Percentiles rank a stretch among this genome's conserved stretches.
phyloP scores from a whole-genome alignment of 2,329 filamentous ascomycete genomes.

The Huntiella moniliformis region DNA sequence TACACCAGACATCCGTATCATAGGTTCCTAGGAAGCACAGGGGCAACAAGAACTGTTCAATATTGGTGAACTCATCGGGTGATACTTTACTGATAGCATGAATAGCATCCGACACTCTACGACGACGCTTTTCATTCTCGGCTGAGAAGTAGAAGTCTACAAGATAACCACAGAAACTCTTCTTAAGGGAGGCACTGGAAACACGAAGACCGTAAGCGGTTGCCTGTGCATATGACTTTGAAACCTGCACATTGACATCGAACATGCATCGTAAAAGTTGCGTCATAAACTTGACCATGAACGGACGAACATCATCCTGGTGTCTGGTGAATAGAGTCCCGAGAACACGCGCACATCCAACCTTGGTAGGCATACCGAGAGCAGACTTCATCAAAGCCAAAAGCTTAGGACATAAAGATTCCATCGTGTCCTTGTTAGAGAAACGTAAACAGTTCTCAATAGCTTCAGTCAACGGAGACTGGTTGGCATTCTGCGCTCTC shows the following conservation, averaged over 20 bases:
- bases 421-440: slow-evolving; percentile 62
- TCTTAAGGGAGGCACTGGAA: slow-evolving; percentile 29
- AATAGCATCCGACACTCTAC: slow-evolving; percentile 67
- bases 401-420: slow-evolving; percentile 49
- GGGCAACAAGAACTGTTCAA: slow-evolving; percentile 59
- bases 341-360: slow-evolving; percentile 72
- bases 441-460: slow-evolving; percentile 78
- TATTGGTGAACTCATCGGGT: slow-evolving; percentile 65
- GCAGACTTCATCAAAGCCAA: slow-evolving; percentile 68
- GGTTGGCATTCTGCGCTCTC: slow-evolving; percentile 61
- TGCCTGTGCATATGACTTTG: slow-evolving; percentile 68
- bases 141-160: slow-evolving; percentile 62
- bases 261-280: slow-evolving; percentile 64
- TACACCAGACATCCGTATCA: slow-evolving; percentile 63
- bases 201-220: slow-evolving; percentile 65
- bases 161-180: slow-evolving; percentile 32
- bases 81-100: slow-evolving; percentile 70
- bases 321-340: slow-evolving; percentile 71
- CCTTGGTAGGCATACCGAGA: slow-evolving; percentile 82
- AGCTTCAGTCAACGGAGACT: slow-evolving; percentile 78
- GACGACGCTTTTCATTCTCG: slow-evolving; percentile 56
- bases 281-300: slow-evolving; percentile 58
- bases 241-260: slow-evolving; percentile 87
- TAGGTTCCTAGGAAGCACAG: slow-evolving; percentile 79
- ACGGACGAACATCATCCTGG: slow-evolving; percentile 51